Conservation (phyloP, 2,329 filamentous ascomycete genomes). For the Cladosporium velox region DNA sequence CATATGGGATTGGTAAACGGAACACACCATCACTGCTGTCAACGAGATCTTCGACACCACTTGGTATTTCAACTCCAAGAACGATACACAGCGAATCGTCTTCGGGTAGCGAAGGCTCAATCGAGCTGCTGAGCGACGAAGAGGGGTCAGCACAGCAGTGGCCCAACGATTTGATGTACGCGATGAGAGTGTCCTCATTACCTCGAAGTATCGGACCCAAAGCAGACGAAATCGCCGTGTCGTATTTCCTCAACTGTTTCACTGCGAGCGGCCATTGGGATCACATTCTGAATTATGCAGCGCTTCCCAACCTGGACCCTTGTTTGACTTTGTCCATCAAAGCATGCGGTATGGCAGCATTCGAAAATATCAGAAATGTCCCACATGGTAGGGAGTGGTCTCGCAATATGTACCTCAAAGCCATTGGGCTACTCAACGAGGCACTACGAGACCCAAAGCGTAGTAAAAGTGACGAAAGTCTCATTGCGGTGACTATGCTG, state of each 20-base stretch:
- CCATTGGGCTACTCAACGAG: slow-evolving; percentile 38
- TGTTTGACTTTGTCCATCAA: slow-evolving; percentile 34
- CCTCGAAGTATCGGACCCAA: neutral
- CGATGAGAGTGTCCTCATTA: neutral
- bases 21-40: neutral
- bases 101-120: slow-evolving; percentile 30
- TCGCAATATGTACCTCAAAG: slow-evolving; percentile 32
- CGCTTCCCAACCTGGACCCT: slow-evolving; percentile 27
- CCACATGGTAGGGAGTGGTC: slow-evolving; percentile 30
- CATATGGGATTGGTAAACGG: neutral
- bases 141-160: neutral
- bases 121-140: slow-evolving; percentile 28
- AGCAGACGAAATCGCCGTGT: slow-evolving; percentile 32
- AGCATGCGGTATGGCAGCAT: slow-evolving; percentile 36
- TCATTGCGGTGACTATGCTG: slow-evolving; percentile 40
- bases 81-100: slow-evolving; percentile 28
- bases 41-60: slow-evolving; percentile 20
- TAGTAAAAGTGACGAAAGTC: slow-evolving; percentile 36
- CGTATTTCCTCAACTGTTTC: slow-evolving; percentile 37
- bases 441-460: slow-evolving; percentile 35
- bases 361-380: slow-evolving; percentile 33
- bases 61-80: slow-evolving; percentile 25
- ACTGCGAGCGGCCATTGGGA: slow-evolving; percentile 34
- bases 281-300: slow-evolving; percentile 28
- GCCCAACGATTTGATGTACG: neutral